phyloP scores from a whole-genome alignment of 2,329 filamentous ascomycete species.

The Microdochium bolleyi region DNA sequence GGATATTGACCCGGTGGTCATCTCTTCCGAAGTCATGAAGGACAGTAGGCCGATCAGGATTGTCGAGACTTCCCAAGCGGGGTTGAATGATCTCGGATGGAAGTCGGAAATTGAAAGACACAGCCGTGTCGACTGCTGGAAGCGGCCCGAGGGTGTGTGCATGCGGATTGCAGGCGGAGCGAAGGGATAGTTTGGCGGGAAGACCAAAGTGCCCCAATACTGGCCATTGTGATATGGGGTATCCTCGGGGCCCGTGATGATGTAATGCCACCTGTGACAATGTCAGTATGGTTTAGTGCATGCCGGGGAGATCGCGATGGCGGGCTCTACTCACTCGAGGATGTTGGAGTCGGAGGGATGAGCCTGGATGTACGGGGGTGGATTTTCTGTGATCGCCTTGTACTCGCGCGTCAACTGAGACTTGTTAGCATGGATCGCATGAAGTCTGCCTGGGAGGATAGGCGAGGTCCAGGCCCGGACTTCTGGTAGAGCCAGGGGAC shows the following conservation, averaged over 20 bases:
- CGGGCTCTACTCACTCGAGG: slow-evolving; percentile 56
- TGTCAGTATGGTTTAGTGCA: slow-evolving; percentile 6
- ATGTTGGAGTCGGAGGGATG: slow-evolving; percentile 90
- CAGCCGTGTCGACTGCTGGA: slow-evolving; percentile 84
- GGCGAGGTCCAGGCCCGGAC: background rate
- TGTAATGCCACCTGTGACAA: slow-evolving; percentile 75
- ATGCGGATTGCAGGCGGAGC: slow-evolving; percentile 96
- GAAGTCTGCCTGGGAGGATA: background rate
- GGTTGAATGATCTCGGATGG: slow-evolving; percentile 96
- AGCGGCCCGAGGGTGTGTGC: slow-evolving; percentile 94
- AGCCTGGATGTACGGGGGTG: slow-evolving; percentile 80
- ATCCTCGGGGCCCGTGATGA: slow-evolving; percentile 87
- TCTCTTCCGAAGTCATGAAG: slow-evolving; percentile 98
- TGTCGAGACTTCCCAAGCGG: slow-evolving; percentile 95
- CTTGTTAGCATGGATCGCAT: slow-evolving; percentile 11
- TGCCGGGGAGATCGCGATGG: background rate
- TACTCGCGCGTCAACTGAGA: slow-evolving; percentile 52
- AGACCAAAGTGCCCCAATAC: slow-evolving; percentile 96
- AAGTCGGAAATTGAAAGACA: slow-evolving; percentile 97
- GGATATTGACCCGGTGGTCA: slow-evolving; percentile 88
- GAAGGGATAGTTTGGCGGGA: slow-evolving; percentile 94
- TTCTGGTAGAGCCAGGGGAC: background rate
- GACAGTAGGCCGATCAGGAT: slow-evolving; percentile 90
- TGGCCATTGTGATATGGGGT: slow-evolving; percentile 93
- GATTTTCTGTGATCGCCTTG: slow-evolving; percentile 60